Conservation (phyloP, 208 protist genomes). For the Angomonas deanei region DNA sequence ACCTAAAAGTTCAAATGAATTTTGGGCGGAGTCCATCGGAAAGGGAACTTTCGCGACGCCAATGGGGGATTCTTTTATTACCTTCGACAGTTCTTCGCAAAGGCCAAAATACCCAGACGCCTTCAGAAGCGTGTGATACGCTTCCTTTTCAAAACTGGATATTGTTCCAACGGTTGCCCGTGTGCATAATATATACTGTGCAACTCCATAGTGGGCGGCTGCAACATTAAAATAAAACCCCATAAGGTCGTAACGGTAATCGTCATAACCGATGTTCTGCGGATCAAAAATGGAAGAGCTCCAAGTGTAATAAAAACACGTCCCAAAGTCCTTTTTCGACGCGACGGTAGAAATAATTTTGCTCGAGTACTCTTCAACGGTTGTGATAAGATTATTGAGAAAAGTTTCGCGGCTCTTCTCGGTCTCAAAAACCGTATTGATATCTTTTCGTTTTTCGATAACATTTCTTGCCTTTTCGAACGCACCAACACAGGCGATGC, state of each 20-base stretch:
- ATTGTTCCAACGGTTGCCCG: conserved; percentile 19
- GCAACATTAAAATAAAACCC: conserved; percentile 64
- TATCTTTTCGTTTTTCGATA: not conserved
- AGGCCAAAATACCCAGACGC: conserved; percentile 58
- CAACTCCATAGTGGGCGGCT: conserved; percentile 40
- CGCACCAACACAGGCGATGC: conserved; percentile 22
- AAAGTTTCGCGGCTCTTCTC: conserved; percentile 46
- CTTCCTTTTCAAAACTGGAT: conserved; percentile 44
- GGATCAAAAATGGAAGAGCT: conserved; percentile 31
- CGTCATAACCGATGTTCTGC: conserved; percentile 41
- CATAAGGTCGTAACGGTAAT: conserved; percentile 69
- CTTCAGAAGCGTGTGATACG: conserved; percentile 49
- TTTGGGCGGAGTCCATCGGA: conserved; percentile 23
- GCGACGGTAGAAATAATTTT: conserved; percentile 23
- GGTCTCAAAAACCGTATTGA: conserved; percentile 5
- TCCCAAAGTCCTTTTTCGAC: conserved; percentile 26
- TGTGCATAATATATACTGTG: conserved; percentile 43
- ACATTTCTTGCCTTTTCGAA: conserved; percentile 24
- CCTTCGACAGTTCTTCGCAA: conserved; percentile 20
- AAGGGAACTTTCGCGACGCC: conserved; percentile 24
- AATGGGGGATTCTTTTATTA: conserved; percentile 35
- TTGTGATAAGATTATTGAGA: conserved; percentile 16
- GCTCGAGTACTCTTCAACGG: conserved; percentile 30
- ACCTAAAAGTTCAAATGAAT: conserved; percentile 28
- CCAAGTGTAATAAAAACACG: conserved; percentile 49